Evolutionary conservation across 345 rosid species (phyloP).

Genomic region (Brassica napus): DNA sequence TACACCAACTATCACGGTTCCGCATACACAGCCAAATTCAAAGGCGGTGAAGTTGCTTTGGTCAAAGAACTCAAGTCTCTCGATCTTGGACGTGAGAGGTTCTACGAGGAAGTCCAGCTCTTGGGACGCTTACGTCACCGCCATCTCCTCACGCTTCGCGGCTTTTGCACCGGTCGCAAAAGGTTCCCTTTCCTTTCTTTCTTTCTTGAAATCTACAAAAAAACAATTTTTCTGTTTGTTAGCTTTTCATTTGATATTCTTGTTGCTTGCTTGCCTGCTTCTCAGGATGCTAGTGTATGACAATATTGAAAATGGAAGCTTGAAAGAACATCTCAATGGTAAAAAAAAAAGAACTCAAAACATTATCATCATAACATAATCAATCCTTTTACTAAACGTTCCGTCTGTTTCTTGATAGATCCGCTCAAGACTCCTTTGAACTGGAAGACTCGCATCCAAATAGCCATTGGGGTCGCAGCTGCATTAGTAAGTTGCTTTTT

Average conservation of each 20-base stretch:
- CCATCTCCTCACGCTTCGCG: constrained; percentile 81
- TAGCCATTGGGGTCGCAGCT: constrained; percentile 88
- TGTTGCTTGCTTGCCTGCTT: constrained; percentile 9
- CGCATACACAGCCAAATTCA: constrained; percentile 76
- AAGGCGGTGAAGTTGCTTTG: constrained; percentile 61
- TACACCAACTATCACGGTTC: constrained; percentile 62
- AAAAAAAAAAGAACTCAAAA: constrained; percentile 18
- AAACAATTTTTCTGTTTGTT: background rate
- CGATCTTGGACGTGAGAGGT: constrained; percentile 52
- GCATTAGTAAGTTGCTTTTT: constrained; percentile 66
- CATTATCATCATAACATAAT: background rate
- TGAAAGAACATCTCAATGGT: constrained; percentile 90
- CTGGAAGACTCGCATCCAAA: constrained; percentile 79
- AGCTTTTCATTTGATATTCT: background rate
- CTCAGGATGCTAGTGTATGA: constrained; percentile 81
- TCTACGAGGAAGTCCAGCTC: constrained; percentile 69
- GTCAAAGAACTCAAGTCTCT: constrained; percentile 70
- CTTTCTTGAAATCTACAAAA: background rate
- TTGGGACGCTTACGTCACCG: constrained; percentile 88
- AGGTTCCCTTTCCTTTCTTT: constrained; percentile 45
- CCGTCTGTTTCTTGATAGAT: constrained; percentile 53
- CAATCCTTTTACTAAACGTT: background rate
- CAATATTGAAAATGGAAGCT: constrained; percentile 81
- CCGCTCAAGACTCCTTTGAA: constrained; percentile 89
- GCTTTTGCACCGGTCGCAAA: constrained; percentile 70